Evolutionary conservation across 2,329 filamentous ascomycete species (phyloP).

Genomic region (Curvularia verruculosa): DNA sequence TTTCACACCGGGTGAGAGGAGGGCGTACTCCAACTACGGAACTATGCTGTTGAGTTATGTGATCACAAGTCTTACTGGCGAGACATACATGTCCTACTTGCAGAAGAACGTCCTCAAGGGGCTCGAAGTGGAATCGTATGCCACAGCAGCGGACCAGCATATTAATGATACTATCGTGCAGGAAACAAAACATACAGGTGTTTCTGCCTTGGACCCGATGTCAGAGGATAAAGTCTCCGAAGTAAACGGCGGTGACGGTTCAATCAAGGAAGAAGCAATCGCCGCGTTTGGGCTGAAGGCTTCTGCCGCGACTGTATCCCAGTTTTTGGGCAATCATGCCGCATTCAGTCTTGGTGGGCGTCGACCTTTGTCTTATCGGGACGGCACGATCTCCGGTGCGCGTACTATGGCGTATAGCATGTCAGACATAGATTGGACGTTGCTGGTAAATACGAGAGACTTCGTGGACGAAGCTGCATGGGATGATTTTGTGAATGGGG

Average conservation of each 20-base stretch:
- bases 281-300: constrained; percentile 25
- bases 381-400: not conserved
- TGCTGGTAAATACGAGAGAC: not conserved
- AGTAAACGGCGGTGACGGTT: constrained; percentile 25
- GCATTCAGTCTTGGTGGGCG: not conserved
- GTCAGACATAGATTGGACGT: not conserved
- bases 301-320: constrained; percentile 21
- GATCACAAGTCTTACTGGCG: constrained; percentile 21
- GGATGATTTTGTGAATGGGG: not conserved
- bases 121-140: constrained; percentile 19
- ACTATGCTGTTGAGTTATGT: constrained; percentile 29
- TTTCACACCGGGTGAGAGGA: constrained; percentile 24
- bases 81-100: constrained; percentile 22
- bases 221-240: constrained; percentile 4
- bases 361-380: not conserved
- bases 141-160: constrained; percentile 15
- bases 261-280: constrained; percentile 24
- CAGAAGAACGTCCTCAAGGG: constrained; percentile 22
- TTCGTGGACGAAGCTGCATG: not conserved
- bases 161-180: not conserved
- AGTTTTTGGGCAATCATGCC: constrained; percentile 21
- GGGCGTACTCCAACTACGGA: constrained; percentile 27
- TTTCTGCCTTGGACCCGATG: not conserved
- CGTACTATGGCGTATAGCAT: not conserved
- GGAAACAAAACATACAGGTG: not conserved